Conservation (phyloP, 1,284 basidiomycete genomes). For the Rhodotorula mucilaginosa region DNA sequence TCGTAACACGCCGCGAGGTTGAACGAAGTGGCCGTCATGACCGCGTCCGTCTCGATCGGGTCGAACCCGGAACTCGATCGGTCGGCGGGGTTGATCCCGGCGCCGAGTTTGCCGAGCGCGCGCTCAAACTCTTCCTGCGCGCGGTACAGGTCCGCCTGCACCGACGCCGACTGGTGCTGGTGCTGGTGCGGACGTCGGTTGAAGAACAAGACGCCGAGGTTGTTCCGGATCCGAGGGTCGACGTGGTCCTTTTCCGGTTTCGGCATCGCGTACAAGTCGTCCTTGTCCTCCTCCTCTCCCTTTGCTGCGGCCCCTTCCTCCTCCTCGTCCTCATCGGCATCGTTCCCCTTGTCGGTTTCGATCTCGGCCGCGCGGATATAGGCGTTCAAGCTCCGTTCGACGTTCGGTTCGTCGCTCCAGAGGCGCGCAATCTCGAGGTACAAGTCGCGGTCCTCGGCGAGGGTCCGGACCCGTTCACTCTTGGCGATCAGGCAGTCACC, state of each 20-base stretch:
- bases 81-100: constrained; percentile 50
- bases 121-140: constrained; percentile 56
- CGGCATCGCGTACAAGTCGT: constrained; percentile 29
- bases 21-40: constrained; percentile 78
- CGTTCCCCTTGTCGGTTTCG: constrained; percentile 52
- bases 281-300: constrained; percentile 54
- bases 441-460: constrained; percentile 75
- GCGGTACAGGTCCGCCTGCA: constrained; percentile 48
- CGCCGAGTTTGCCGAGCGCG: constrained; percentile 55
- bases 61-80: constrained; percentile 3
- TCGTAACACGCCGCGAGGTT: constrained; percentile 87
- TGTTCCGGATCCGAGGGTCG: constrained; percentile 68
- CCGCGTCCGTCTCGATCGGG: constrained; percentile 53
- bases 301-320: constrained; percentile 59
- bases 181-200: constrained; percentile 54
- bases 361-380: constrained; percentile 69
- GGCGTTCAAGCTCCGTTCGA: constrained; percentile 68
- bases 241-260: constrained; percentile 47
- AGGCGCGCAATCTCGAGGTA: constrained; percentile 80
- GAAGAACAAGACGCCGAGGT: constrained; percentile 71
- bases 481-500: constrained; percentile 15
- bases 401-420: constrained; percentile 71
- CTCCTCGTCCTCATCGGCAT: constrained; percentile 16
- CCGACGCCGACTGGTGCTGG: constrained; percentile 44
- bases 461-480: constrained; percentile 45